A percentile compares a stretch with the other conserved stretches of the same genome.
Conservation (phyloP, 306 rosid genomes). For the Quercus alba region DNA sequence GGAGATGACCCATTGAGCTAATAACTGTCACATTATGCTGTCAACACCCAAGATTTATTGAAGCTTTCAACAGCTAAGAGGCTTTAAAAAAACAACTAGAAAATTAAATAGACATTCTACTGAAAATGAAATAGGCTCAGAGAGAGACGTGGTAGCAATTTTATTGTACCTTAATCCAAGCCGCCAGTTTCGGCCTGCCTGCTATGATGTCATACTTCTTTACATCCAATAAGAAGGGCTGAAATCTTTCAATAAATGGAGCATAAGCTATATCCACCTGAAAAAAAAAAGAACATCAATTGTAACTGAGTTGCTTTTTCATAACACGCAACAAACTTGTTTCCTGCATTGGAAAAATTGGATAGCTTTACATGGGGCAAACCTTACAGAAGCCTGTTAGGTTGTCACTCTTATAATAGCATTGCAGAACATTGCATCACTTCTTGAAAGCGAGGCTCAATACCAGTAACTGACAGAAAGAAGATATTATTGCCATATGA, state of each 20-base stretch:
- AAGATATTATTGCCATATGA: neutral
- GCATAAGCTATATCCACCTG: constrained; percentile 90
- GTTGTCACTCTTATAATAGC: neutral
- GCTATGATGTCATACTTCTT: constrained; percentile 57
- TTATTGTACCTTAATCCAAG: constrained; percentile 62
- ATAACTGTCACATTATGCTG: neutral
- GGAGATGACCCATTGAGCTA: too few relatives aligned
- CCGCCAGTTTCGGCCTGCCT: constrained; percentile 65
- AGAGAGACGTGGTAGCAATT: neutral
- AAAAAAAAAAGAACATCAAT: constrained; percentile 11
- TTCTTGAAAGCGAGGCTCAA: neutral
- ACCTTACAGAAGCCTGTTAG: neutral
- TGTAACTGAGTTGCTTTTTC: neutral
- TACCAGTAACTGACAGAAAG: neutral
- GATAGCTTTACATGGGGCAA: neutral
- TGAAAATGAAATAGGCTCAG: neutral
- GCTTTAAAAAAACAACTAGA: neutral
- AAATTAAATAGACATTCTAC: neutral
- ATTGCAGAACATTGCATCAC: neutral
- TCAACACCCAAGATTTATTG: neutral
- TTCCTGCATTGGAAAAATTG: neutral
- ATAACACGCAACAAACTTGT: neutral
- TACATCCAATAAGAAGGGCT: constrained; percentile 49
- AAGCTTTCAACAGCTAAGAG: neutral
- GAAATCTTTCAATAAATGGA: constrained; percentile 83